Conservation (phyloP, 371 early-diverging fungal genomes). For the Sporodiniella umbellata region DNA sequence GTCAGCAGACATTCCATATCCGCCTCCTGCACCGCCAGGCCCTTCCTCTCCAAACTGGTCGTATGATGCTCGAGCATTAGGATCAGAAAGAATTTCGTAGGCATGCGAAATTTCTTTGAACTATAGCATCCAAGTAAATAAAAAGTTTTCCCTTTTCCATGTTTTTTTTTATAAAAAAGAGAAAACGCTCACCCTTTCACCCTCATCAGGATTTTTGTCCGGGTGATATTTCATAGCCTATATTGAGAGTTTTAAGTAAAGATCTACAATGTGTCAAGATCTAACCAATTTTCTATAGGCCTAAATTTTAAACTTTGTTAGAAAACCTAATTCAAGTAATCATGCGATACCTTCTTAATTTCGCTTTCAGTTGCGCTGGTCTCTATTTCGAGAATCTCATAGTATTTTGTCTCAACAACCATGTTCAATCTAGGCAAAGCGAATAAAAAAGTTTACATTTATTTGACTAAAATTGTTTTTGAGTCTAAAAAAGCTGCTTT, state of each 20-base stretch:
- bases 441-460: too few relatives aligned
- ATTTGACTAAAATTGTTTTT: too few relatives aligned
- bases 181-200: slow-evolving; percentile 30
- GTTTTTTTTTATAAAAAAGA: too few relatives aligned
- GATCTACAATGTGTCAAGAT: too few relatives aligned
- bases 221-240: slow-evolving; percentile 96
- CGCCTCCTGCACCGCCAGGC: slow-evolving; percentile 57
- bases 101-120: slow-evolving; percentile 95
- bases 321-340: background rate
- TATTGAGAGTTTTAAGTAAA: background rate
- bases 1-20: slow-evolving; percentile 64
- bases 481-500: too few relatives aligned
- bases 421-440: too few relatives aligned
- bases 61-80: slow-evolving; percentile 80
- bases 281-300: slow-evolving; percentile 87
- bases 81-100: slow-evolving; percentile 92
- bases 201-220: slow-evolving; percentile 72
- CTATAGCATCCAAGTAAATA: too few relatives aligned
- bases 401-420: slow-evolving; percentile 85
- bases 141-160: too few relatives aligned
- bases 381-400: slow-evolving; percentile 87
- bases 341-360: slow-evolving; percentile 73
- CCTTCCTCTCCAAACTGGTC: slow-evolving; percentile 91
- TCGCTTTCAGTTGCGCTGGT: slow-evolving; percentile 79
- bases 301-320: slow-evolving; percentile 22